These are phyloP conservation scores for Paxillus involutus DNA, from an alignment of 768 basidiomycete genomes.

Conservation along the genomic window DNA sequence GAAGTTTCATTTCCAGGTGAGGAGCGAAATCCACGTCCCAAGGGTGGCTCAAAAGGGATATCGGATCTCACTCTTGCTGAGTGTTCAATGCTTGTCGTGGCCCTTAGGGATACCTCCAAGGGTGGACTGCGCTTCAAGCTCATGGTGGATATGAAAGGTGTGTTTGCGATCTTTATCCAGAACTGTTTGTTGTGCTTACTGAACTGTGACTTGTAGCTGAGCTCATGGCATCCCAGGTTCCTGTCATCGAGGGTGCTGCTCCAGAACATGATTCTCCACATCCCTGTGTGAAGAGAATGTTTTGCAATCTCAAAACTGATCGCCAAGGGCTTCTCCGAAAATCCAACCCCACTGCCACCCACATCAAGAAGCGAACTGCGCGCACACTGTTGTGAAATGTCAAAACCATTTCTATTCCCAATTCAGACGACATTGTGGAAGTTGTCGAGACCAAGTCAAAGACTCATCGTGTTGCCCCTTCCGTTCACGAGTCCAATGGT, in stretches of 20 bases:
- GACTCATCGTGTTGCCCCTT: neutral
- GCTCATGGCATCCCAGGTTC: neutral
- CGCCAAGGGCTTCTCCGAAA: neutral
- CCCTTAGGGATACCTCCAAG: neutral
- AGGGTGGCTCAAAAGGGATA: constrained; percentile 4
- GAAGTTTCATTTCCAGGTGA: neutral
- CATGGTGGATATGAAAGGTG: neutral
- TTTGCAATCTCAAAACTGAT: neutral
- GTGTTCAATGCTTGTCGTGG: neutral
- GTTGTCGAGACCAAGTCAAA: neutral
- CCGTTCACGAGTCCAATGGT: neutral
- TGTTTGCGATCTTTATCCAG: neutral
- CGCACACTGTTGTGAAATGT: neutral
- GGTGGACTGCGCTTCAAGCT: neutral
- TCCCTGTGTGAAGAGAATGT: neutral
- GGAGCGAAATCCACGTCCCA: neutral
- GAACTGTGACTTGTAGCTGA: neutral
- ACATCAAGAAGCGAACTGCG: neutral
- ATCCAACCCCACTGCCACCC: neutral
- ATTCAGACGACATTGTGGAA: neutral
- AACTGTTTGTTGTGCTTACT: too few relatives aligned
- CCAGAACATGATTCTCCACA: neutral
- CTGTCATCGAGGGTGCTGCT: neutral
- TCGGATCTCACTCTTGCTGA: neutral
- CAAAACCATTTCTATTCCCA: neutral